Evolutionary conservation across 805 yeast genomes (phyloP).

Genomic region (Pichia paraexigua): DNA sequence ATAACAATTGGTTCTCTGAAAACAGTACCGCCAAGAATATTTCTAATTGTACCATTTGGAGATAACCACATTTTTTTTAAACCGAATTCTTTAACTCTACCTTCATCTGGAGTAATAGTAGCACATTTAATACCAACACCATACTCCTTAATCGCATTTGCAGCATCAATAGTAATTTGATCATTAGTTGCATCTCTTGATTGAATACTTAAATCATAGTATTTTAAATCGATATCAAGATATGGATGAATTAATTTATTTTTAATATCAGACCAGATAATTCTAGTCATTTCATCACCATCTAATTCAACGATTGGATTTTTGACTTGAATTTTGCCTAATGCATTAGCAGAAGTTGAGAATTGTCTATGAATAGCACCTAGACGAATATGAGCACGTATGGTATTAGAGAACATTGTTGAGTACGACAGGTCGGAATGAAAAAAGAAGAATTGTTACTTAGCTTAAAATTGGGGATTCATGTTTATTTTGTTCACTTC

Average conservation of each 20-base stretch:
- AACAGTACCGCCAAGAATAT: slow-evolving; percentile 75
- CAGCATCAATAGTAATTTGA: slow-evolving; percentile 69
- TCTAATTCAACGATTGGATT: slow-evolving; percentile 73
- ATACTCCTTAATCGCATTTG: slow-evolving; percentile 62
- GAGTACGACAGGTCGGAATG: background rate
- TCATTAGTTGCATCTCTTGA: slow-evolving; percentile 66
- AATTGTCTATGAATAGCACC: slow-evolving; percentile 17
- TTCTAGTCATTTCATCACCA: slow-evolving; percentile 84
- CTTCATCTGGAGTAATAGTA: slow-evolving; percentile 79
- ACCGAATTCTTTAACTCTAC: slow-evolving; percentile 64
- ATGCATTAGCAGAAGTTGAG: slow-evolving; percentile 19
- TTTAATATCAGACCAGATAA: slow-evolving; percentile 73
- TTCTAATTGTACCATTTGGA: slow-evolving; percentile 79
- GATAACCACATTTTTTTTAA: slow-evolving; percentile 80
- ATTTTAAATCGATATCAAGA: slow-evolving; percentile 64
- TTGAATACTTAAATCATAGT: slow-evolving; percentile 65
- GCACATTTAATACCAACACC: slow-evolving; percentile 85
- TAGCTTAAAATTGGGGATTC: background rate
- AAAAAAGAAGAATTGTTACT: background rate
- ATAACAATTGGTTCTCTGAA: slow-evolving; percentile 80
- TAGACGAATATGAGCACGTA: slow-evolving; percentile 8
- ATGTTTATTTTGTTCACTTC: background rate
- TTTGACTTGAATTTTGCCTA: slow-evolving; percentile 59
- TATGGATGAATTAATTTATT: slow-evolving; percentile 60
- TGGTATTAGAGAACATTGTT: slow-evolving; percentile 3